Percentiles rank a stretch among this genome's conserved stretches.
Evolutionary conservation across 2,329 filamentous ascomycete species (phyloP).

Genomic region (Cercospora sojina): DNA sequence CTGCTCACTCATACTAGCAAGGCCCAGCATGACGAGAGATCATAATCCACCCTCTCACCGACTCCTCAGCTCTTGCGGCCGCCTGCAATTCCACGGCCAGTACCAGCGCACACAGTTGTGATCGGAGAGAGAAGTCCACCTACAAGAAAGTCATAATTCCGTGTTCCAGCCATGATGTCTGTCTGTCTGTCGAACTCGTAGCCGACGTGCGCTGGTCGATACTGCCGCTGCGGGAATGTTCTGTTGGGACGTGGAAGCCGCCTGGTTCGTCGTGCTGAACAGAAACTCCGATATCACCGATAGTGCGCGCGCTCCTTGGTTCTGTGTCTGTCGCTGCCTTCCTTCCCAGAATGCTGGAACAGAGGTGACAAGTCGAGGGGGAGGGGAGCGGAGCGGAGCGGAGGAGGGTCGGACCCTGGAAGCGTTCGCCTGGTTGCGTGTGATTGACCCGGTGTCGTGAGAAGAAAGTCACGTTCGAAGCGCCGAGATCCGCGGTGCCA

Average conservation of each 20-base stretch:
- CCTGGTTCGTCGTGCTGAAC: background rate
- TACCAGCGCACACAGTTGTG: background rate
- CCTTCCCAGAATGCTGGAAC: background rate
- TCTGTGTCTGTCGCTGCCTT: background rate
- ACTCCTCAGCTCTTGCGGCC: background rate
- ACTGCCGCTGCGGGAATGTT: background rate
- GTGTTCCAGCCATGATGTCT: conserved; percentile 80
- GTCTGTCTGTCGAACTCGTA: background rate
- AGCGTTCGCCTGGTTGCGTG: background rate
- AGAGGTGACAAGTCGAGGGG: background rate
- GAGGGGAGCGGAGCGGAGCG: background rate
- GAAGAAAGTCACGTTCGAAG: background rate
- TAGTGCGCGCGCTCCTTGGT: background rate
- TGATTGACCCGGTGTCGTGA: background rate
- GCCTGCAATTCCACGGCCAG: background rate
- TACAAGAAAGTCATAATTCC: conserved; percentile 99
- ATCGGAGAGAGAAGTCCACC: conserved; percentile 35
- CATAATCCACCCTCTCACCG: conserved; percentile 1
- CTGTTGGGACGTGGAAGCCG: background rate
- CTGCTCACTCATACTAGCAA: background rate
- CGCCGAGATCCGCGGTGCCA: background rate
- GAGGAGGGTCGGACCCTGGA: background rate
- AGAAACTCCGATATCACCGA: background rate
- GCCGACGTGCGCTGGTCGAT: background rate
- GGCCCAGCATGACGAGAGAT: background rate